These are phyloP conservation scores for Exophiala mesophila DNA, from an alignment of 2,329 filamentous ascomycete genomes.

Conservation along the genomic window DNA sequence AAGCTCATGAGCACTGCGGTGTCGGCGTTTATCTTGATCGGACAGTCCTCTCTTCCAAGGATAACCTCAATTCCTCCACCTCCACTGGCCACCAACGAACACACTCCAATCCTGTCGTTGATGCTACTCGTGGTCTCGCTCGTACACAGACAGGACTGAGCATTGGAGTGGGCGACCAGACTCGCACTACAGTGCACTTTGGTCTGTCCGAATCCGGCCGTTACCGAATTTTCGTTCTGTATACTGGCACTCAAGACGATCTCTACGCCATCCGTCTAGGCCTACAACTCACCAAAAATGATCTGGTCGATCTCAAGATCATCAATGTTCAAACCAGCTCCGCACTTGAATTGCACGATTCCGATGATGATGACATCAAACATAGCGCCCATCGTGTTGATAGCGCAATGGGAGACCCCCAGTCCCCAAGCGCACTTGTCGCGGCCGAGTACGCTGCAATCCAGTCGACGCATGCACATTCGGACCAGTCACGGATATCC, in stretches of 20 bases:
- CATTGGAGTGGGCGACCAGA: constrained; percentile 33
- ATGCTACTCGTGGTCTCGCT: constrained; percentile 37
- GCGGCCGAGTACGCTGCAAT: constrained; percentile 16
- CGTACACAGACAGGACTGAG: constrained; percentile 55
- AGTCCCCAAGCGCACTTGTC: neutral
- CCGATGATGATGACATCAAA: constrained; percentile 7
- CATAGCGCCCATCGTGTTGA: neutral
- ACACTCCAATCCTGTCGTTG: neutral
- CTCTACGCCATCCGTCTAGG: constrained; percentile 72
- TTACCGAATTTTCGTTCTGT: constrained; percentile 75
- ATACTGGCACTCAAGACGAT: constrained; percentile 80
- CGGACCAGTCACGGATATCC: constrained; percentile 4
- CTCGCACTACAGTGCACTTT: constrained; percentile 20
- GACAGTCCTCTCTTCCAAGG: constrained; percentile 18
- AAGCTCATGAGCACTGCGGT: constrained; percentile 53
- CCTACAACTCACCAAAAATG: constrained; percentile 76
- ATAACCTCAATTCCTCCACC: constrained; percentile 10
- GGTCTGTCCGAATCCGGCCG: constrained; percentile 39
- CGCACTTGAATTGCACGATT: neutral
- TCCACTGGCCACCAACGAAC: constrained; percentile 20
- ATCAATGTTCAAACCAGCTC: constrained; percentile 4
- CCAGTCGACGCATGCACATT: constrained; percentile 3
- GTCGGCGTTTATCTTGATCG: constrained; percentile 73
- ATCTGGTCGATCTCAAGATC: constrained; percentile 50
- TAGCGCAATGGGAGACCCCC: neutral